Evolutionary conservation across 768 basidiomycete genomes (phyloP).

Genomic region (Mycena epipterygia): DNA sequence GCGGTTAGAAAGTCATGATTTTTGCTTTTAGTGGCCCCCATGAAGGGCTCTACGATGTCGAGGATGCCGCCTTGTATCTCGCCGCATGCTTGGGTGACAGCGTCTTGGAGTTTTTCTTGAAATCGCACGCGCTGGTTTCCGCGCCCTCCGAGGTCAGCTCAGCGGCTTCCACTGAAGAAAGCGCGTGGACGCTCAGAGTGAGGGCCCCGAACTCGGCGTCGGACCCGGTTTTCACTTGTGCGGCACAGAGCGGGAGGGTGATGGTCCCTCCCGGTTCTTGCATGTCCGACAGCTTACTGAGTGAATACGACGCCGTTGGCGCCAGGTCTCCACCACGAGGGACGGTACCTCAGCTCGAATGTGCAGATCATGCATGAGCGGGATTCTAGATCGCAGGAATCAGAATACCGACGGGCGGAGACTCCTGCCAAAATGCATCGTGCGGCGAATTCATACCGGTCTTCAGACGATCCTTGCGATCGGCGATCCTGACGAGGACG

Average conservation of each 20-base stretch:
- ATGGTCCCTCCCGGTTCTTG: not conserved
- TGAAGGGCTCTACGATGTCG: conserved; percentile 3
- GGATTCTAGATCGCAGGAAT: not conserved
- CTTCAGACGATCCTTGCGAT: conserved; percentile 1
- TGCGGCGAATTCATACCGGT: not conserved
- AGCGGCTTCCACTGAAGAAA: not conserved
- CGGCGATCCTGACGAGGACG: not conserved
- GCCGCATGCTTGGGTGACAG: conserved; percentile 11
- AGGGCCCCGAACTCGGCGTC: not conserved
- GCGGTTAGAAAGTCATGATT: too few relatives aligned
- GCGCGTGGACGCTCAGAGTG: not conserved
- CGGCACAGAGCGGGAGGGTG: not conserved
- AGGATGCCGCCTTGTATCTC: conserved; percentile 10
- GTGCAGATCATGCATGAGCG: too few relatives aligned
- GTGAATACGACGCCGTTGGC: not conserved
- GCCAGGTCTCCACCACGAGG: not conserved
- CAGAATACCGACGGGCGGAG: not conserved
- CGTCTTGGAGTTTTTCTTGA: not conserved
- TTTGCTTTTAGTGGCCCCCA: not conserved
- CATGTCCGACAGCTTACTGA: conserved; percentile 5
- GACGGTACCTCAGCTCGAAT: not conserved
- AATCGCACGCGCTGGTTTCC: not conserved
- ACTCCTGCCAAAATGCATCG: not conserved
- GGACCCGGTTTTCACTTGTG: not conserved
- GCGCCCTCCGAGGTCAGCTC: not conserved